Evolutionary conservation across 2,329 filamentous ascomycete genomes (phyloP).

Genomic region (Aspergillus sp.): DNA sequence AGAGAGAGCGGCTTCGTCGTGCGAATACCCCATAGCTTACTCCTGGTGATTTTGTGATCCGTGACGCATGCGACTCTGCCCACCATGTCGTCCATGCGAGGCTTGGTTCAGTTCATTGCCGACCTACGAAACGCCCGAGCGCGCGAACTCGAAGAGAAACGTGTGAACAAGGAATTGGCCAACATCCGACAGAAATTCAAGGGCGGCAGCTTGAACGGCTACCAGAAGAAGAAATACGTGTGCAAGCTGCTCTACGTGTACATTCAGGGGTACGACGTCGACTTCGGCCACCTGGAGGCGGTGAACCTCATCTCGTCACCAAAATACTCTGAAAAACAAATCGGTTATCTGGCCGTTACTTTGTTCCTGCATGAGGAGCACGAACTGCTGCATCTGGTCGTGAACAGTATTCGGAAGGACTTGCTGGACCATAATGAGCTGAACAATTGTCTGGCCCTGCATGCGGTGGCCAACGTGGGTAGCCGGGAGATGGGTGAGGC

Average conservation of each 20-base stretch:
- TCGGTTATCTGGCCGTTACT: conserved; percentile 95
- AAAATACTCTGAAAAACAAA: conserved; percentile 99
- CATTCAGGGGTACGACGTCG: conserved; percentile 97
- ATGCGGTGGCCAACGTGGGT: conserved; percentile 97
- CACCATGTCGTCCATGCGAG: conserved; percentile 55
- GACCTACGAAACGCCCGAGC: conserved; percentile 93
- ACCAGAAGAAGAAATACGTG: conserved; percentile 99
- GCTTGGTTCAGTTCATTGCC: conserved; percentile 96
- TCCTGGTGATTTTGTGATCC: not conserved
- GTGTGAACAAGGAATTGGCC: conserved; percentile 98
- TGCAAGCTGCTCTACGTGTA: conserved; percentile 99
- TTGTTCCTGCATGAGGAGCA: conserved; percentile 96
- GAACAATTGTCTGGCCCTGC: conserved; percentile 93
- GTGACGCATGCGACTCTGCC: not conserved
- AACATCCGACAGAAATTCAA: conserved; percentile 99
- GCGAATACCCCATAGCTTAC: not conserved
- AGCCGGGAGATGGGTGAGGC: conserved; percentile 97
- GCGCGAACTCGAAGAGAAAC: conserved; percentile 94
- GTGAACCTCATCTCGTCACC: conserved; percentile 95
- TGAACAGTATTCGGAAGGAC: conserved; percentile 98
- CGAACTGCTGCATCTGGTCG: conserved; percentile 90
- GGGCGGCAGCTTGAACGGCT: conserved; percentile 88
- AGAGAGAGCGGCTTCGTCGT: too few species aligned
- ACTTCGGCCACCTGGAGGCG: conserved; percentile 96
- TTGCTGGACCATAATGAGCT: conserved; percentile 92